A percentile compares a stretch with the other conserved stretches of the same genome.
These are phyloP conservation scores for Pachysandra terminalis DNA, from an alignment of 164 flowering plant species.

Conservation along the genomic window DNA sequence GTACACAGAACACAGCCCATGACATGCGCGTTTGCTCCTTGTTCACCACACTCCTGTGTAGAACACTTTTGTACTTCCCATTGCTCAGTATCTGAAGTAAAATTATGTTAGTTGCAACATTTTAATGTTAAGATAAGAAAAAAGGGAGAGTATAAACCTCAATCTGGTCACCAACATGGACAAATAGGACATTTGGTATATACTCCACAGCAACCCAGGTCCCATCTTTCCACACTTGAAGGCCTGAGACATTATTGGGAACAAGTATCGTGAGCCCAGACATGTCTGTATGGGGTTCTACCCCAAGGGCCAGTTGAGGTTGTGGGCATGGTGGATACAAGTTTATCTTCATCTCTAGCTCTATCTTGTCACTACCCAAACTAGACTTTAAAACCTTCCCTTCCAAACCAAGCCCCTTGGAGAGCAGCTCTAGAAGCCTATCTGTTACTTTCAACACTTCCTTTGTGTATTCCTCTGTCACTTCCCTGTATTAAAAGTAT, in stretches of 20 bases:
- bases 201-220: slow-evolving; percentile 43
- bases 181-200: slow-evolving; percentile 33
- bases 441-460: slow-evolving; percentile 29
- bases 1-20: slow-evolving; percentile 47
- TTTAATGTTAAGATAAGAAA: too few species aligned
- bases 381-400: slow-evolving; percentile 19
- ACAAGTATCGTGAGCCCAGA: slow-evolving; percentile 43
- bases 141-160: slow-evolving; percentile 27
- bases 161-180: slow-evolving; percentile 49
- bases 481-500: slow-evolving; percentile 28
- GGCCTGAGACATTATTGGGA: slow-evolving; percentile 44
- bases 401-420: slow-evolving; percentile 43
- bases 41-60: slow-evolving; percentile 55
- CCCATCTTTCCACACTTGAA: slow-evolving; percentile 43
- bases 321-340: slow-evolving; percentile 64
- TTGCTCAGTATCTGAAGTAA: slow-evolving; percentile 42
- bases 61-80: slow-evolving; percentile 52
- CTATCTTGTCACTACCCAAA: slow-evolving; percentile 35
- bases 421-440: slow-evolving; percentile 32
- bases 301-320: slow-evolving; percentile 49
- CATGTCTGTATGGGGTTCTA: slow-evolving; percentile 56
- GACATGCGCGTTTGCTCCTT: slow-evolving; percentile 45
- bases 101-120: too few species aligned
- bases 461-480: slow-evolving; percentile 40
- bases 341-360: slow-evolving; percentile 48